Evolutionary conservation across 192 early-diverging fungal genomes (phyloP), one percentile per base, ranked within the genome.

Genomic region (Geranomyces variabilis): DNA sequence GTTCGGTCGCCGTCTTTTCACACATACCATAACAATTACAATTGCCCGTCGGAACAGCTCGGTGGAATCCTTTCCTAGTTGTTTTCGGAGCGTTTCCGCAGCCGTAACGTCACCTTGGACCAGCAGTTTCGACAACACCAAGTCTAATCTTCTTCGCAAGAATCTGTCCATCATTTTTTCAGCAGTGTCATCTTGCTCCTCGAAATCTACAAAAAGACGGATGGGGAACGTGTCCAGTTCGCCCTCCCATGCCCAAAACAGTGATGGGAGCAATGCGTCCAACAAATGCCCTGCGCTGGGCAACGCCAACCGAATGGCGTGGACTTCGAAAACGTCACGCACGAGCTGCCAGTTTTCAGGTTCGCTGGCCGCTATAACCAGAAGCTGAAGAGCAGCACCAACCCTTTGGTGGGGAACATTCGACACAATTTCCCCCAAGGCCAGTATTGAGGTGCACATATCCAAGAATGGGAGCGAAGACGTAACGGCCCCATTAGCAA

Each of bases 201-300:
- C 5, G 10, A 41, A 3, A 41, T 41, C 36, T 10, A 41, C 3
- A 26, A 72, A 49, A 12, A 72, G 12, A 22, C 51, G 46, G 14
- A 29, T 46, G 15, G 70, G 70, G 34, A 72, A 63, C 21, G 15
- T 64, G 13, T 30, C 70, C 0, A 65, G 6, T n/a, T 51, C 49
- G 17, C 29, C 47, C 14, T 47, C 45, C 70, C 70, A 72, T 5
- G 48, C 48, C 62, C 63, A 72, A 15, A 72, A 13, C 15, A 72
- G 26, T 8, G 15, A 8, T 1, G 70, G 70, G 10, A 72, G 41
- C 29, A 72, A 13, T 1, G 17, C 70, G 21, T 49, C 46, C 22
- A 72, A n/a, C 19, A 72, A 24, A n/a, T 26, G 26, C 0, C 10
- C 14, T 24, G 46, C 62, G 26, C 36, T 28, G 33, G 9, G 8